Base-by-base conservation (phyloP, 1,139 yeast species). In the Lodderomyces metapsilosis region DNA sequence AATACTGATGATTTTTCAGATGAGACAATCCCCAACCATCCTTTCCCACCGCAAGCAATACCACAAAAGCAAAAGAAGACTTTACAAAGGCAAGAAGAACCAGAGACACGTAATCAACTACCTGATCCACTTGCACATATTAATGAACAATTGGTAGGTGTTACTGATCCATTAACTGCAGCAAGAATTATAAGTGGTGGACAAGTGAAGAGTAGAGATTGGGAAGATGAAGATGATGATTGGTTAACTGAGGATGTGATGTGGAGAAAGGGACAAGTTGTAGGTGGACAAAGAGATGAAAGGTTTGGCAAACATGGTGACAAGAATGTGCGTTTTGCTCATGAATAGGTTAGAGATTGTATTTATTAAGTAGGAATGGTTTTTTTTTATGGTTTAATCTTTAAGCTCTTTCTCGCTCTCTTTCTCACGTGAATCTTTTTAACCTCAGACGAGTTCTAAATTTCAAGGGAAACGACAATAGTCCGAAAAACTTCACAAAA, bases 51-150 rank as follows among this genome's bases (percentile, higher is more conserved):
- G 31, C 31, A 30, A 11, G 28, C 35, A 16, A 13, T 20, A 32
- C 37, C 34, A 30, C 40, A 37, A 25, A 12, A 15, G 28, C 34
- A 12, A 11, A 20, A 28, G 16, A 25, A 28, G 18, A 33, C 4
- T 17, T 23, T 17, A 8, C 34, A 34, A n/a, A n/a, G n/a, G 22
- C 37, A 32, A 34, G 42, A 37, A 27, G 40, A 34, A n/a, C 37
- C 36, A 31, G 45, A 45, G 27, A 51, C 49, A 10, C 53, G 50
- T 25, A 59, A 58, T 45, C 67, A 54, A 38, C 57, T 71, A 20
- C 76, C 77, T 2, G 78, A 72, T 45, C 78, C 78, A 0, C 56
- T 72, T 41, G 74, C 76, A 2, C 78, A 72, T 46, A 59, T 72
- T n/a, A 56, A 55, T 38, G 74, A 70, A 39, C 62, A 56, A 16